Percentiles rank a stretch among this genome's conserved stretches.
phyloP scores from a whole-genome alignment of 2,329 filamentous ascomycete species.

The Ophiostoma australiae region DNA sequence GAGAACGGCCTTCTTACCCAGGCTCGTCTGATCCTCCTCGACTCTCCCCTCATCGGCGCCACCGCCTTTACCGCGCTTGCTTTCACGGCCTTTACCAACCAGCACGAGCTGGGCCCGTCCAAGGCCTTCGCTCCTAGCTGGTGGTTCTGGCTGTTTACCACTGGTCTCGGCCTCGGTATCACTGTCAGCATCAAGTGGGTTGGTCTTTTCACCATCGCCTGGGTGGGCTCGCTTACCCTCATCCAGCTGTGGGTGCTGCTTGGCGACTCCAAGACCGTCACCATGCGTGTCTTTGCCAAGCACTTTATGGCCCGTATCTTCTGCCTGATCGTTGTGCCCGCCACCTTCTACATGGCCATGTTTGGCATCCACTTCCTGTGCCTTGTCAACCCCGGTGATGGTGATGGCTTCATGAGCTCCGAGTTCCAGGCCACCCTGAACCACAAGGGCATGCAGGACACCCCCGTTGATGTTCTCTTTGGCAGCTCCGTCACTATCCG shows the following conservation, averaged over 20 bases:
- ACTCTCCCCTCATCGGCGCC: conserved; percentile 88
- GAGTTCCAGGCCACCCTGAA: conserved; percentile 98
- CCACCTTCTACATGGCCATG: conserved; percentile 91
- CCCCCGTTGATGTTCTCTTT: conserved; percentile 84
- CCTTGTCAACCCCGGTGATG: conserved; percentile 89
- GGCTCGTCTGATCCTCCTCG: conserved; percentile 89
- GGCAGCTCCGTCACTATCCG: conserved; percentile 82
- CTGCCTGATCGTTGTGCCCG: conserved; percentile 83
- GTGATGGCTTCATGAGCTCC: conserved; percentile 98
- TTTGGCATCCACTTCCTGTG: conserved; percentile 95
- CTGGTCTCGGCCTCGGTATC: conserved; percentile 79
- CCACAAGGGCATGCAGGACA: conserved; percentile 92
- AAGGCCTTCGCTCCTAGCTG: conserved; percentile 84
- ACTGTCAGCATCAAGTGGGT: conserved; percentile 99
- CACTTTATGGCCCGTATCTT: conserved; percentile 88
- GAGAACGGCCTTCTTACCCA: conserved; percentile 96
- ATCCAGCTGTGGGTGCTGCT: conserved; percentile 94
- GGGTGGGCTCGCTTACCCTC: conserved; percentile 86
- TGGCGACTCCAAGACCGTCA: conserved; percentile 81
- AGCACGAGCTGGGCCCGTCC: conserved; percentile 85
- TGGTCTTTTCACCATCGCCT: conserved; percentile 95
- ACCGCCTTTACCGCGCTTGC: conserved; percentile 87
- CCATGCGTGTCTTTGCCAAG: conserved; percentile 81
- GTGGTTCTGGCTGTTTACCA: conserved; percentile 96
- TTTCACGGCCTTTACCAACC: conserved; percentile 91